These are phyloP conservation scores for Rhytidiadelphus loreus DNA, from an alignment of 225 moss, liverwort and hornwort genomes.

Conservation along the genomic window DNA sequence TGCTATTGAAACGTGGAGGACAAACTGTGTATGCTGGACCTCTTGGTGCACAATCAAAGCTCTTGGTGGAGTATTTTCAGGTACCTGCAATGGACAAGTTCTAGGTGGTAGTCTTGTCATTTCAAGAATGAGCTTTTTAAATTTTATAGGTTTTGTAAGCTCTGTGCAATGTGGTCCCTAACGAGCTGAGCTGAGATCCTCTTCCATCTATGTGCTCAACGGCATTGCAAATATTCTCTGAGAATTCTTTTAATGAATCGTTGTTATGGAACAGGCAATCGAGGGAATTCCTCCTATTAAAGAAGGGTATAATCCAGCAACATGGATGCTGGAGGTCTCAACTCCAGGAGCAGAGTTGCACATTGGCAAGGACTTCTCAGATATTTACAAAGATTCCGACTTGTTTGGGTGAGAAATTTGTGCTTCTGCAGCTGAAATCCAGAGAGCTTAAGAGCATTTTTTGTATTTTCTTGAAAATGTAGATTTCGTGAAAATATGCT, in stretches of 20 bases:
- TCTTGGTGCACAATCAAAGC: conserved; percentile 33
- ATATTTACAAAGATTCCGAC: conserved; percentile 39
- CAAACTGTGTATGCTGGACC: conserved; percentile 45
- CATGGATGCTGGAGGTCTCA: conserved; percentile 85
- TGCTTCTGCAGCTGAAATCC: background rate
- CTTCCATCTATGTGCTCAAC: background rate
- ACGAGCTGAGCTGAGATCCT: background rate
- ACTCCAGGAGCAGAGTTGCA: conserved; percentile 57
- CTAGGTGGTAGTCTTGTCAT: background rate
- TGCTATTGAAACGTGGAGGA: conserved; percentile 54
- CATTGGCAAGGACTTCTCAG: conserved; percentile 68
- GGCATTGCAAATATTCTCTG: background rate
- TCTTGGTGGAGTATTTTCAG: conserved; percentile 47
- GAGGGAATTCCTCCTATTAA: conserved; percentile 56
- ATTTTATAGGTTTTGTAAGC: background rate
- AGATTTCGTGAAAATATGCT: background rate
- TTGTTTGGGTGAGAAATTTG: conserved; percentile 51
- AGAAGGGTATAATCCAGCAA: conserved; percentile 84
- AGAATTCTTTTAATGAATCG: background rate
- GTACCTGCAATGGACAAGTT: background rate
- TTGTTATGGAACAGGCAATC: conserved; percentile 29
- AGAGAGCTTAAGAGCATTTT: background rate
- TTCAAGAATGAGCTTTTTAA: background rate
- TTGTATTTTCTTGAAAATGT: background rate
- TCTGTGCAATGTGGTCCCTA: background rate